Base-by-base conservation (phyloP, 2,329 filamentous ascomycete genomes). In the Drechslera avenae region DNA sequence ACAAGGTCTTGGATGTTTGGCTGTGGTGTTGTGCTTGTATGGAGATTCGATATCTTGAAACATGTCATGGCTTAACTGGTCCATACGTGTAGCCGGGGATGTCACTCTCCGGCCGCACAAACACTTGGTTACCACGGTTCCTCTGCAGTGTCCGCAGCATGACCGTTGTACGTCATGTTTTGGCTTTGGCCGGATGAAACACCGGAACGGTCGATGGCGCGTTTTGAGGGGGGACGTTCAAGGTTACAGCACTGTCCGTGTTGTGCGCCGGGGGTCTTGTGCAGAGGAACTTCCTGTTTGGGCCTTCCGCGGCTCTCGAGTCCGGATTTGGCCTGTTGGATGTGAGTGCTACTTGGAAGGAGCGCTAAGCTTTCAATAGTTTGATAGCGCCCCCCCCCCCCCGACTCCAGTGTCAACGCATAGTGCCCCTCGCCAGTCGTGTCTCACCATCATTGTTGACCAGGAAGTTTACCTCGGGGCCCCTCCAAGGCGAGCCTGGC, bases 141-240 rank as follows among this genome's bases (percentile, higher is more conserved):
- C n/a, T 34, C 28, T 39, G 10, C 6, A 44, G 39, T 14, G n/a
- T 39, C 23, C 36, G 31, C 17, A 42, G 30, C 32, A 39, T 42
- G 17, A 35, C 52, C 52, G 52, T 50, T 53, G 48, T 46, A 41
- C 42, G 45, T 53, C 45, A 46, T 39, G 36, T 49, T 56, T 52
- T 42, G 14, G 21, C 23, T 43, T 45, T 23, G 19, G 23, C 18
- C 36, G 32, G 32, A 21, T 52, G 50, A 56, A 56, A 56, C 52
- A 32, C 52, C 52, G 50, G 41, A 42, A 18, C 35, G 21, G 42
- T 37, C 41, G 19, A 46, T 46, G 30, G 42, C 34, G 42, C 34
- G 47, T 46, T 54, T 51, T 34, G 43, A 47, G 43, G 34, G 26
- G 26, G 26, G 26, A 28, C 4, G 10, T 28, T 28, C 26, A 28